A percentile compares a stretch with the other conserved stretches of the same genome.
Conservation (phyloP, 2,329 filamentous ascomycete genomes). For the Fusarium sp. region DNA sequence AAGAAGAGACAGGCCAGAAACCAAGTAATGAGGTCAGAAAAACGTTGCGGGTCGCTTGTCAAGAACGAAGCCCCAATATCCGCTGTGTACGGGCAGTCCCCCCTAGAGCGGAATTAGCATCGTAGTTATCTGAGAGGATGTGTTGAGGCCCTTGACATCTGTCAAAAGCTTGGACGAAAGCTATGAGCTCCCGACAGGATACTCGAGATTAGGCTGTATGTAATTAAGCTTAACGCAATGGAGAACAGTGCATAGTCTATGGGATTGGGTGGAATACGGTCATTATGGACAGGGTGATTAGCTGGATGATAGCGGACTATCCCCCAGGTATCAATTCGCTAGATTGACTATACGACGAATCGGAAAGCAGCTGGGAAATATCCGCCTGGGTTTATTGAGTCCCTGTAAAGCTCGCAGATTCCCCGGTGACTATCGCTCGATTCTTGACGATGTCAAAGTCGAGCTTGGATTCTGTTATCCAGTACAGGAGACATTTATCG, state of each 20-base stretch:
- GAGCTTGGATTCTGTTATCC: not conserved
- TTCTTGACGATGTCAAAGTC: not conserved
- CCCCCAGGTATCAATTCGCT: not conserved
- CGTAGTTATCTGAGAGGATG: not conserved
- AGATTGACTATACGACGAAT: not conserved
- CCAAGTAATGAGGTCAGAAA: not conserved
- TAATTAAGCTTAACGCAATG: not conserved
- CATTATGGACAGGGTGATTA: not conserved
- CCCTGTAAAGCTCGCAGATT: not conserved
- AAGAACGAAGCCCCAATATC: not conserved
- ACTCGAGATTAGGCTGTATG: not conserved
- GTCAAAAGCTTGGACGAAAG: not conserved
- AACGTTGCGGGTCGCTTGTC: not conserved
- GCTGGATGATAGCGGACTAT: not conserved
- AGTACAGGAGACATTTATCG: not conserved
- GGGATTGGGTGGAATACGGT: not conserved
- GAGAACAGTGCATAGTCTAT: not conserved
- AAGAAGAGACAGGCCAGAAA: too few relatives aligned
- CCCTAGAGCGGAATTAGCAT: not conserved
- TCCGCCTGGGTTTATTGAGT: too few relatives aligned
- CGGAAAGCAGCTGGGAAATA: not conserved
- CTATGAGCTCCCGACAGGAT: too few relatives aligned
- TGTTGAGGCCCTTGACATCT: not conserved
- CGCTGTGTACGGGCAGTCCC: not conserved
- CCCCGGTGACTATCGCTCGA: not conserved